A percentile compares a stretch with the other conserved stretches of the same genome.
Conservation (phyloP, 1,284 basidiomycete species). For the Sanghuangporus baumii region DNA sequence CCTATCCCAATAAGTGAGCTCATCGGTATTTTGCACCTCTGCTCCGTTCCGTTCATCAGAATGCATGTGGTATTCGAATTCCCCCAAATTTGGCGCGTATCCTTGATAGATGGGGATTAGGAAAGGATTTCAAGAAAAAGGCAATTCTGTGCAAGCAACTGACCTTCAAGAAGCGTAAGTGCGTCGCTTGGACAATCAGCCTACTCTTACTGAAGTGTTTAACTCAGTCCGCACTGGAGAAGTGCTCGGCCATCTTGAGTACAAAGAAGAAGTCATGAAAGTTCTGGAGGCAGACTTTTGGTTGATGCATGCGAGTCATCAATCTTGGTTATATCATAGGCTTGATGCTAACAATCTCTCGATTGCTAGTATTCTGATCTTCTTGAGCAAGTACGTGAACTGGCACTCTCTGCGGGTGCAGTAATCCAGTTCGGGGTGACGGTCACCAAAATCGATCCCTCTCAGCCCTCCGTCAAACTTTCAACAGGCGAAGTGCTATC, state of each 20-base stretch:
- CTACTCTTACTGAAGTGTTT: constrained; percentile 8
- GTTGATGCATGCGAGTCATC: constrained; percentile 15
- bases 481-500: constrained; percentile 40
- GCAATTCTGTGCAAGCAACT: constrained; percentile 16
- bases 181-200: background rate
- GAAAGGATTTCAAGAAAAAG: constrained; percentile 20
- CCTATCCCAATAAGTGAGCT: background rate
- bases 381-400: constrained; percentile 38
- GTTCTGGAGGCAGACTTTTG: constrained; percentile 49
- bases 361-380: constrained; percentile 40
- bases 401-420: constrained; percentile 40
- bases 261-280: constrained; percentile 46
- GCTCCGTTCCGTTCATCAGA: constrained; percentile 15
- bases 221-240: constrained; percentile 39
- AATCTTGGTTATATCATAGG: constrained; percentile 8
- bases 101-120: constrained; percentile 26
- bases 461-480: constrained; percentile 32
- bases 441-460: constrained; percentile 32
- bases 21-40: background rate
- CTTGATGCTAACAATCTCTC: constrained; percentile 9
- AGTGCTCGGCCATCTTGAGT: constrained; percentile 40
- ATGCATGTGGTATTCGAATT: constrained; percentile 30
- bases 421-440: constrained; percentile 34
- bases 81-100: constrained; percentile 27
- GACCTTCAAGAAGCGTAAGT: constrained; percentile 15